A percentile compares a stretch with the other conserved stretches of the same genome.
phyloP scores from a whole-genome alignment of 2,329 filamentous ascomycete genomes.

The Tolypocladium paradoxum region DNA sequence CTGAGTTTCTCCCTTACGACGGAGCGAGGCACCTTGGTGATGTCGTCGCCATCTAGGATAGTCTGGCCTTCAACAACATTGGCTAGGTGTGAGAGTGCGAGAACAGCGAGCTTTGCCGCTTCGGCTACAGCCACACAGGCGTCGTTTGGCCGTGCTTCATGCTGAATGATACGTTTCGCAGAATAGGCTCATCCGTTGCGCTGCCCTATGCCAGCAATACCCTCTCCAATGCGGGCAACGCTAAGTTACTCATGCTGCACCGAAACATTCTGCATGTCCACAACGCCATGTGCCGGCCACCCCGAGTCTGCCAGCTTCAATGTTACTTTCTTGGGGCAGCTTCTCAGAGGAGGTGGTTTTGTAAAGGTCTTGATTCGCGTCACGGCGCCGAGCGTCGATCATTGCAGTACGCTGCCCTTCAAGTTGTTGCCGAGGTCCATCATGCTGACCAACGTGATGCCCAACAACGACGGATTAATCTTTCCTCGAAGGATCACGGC shows the following conservation, averaged over 20 bases:
- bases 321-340: constrained; percentile 7
- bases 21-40: constrained; percentile 13
- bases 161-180: constrained; percentile 18
- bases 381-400: constrained; percentile 18
- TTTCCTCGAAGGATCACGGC: constrained; percentile 23
- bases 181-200: not conserved
- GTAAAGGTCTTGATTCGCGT: constrained; percentile 16
- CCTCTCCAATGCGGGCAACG: too few relatives aligned
- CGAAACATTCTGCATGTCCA: constrained; percentile 13
- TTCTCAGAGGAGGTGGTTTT: constrained; percentile 14
- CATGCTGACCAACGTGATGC: constrained; percentile 26
- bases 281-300: constrained; percentile 13
- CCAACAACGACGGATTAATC: constrained; percentile 20
- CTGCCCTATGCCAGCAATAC: too few relatives aligned
- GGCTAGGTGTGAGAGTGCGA: constrained; percentile 36
- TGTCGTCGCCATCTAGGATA: constrained; percentile 33
- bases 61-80: constrained; percentile 32
- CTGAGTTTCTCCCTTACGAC: constrained; percentile 22
- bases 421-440: constrained; percentile 16
- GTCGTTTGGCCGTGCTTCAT: constrained; percentile 25
- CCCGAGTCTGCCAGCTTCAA: constrained; percentile 2
- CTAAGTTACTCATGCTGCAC: constrained; percentile 19
- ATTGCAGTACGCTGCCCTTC: constrained; percentile 15
- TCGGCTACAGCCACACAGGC: constrained; percentile 34
- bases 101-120: constrained; percentile 28